phyloP scores from a whole-genome alignment of 2,329 filamentous ascomycete genomes.

The Aspergillus bombycis region DNA sequence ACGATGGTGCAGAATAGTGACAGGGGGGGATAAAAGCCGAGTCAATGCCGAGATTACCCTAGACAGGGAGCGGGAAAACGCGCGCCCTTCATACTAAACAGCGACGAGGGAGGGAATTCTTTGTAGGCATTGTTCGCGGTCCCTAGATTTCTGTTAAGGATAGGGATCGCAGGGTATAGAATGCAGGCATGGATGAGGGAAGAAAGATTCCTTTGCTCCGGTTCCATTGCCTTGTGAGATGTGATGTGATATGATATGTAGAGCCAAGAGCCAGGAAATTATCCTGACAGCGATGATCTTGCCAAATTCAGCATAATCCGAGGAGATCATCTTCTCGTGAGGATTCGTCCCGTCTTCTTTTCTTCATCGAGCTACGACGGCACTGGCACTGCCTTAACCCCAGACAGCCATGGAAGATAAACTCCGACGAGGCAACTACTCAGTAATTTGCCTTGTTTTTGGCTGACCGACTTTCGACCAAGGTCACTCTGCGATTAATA shows the following conservation, averaged over 20 bases:
- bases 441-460: background rate
- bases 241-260: background rate
- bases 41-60: background rate
- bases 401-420: background rate
- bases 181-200: background rate
- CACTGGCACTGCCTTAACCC: background rate
- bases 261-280: background rate
- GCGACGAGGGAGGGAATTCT: background rate
- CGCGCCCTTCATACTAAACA: background rate
- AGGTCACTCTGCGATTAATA: background rate
- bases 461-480: background rate
- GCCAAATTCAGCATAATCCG: background rate
- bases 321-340: background rate
- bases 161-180: background rate
- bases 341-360: background rate
- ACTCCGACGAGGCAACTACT: background rate
- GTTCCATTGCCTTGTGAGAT: background rate
- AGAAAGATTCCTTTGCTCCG: background rate
- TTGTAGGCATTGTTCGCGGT: background rate
- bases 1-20: slow-evolving; percentile 2
- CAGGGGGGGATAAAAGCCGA: background rate
- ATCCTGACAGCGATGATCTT: slow-evolving; percentile 5
- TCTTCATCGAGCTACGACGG: background rate
- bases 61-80: background rate
- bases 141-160: background rate